phyloP scores from a whole-genome alignment of 371 early-diverging fungal species.

The Chytridium lagenaria region DNA sequence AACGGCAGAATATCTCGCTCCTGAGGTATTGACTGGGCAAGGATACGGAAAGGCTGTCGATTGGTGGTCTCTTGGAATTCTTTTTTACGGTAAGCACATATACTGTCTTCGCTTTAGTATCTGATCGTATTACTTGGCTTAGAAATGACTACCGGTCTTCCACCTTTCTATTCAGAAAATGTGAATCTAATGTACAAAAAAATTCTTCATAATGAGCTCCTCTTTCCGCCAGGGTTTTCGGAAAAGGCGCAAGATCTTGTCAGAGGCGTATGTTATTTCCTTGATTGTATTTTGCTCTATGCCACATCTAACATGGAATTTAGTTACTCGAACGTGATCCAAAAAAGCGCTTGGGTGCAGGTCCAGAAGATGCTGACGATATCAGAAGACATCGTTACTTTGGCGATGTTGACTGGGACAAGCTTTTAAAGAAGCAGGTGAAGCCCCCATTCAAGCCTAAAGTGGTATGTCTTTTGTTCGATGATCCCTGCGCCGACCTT shows the following conservation, averaged over 20 bases:
- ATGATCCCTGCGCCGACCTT: too few relatives aligned
- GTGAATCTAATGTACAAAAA: conserved; percentile 80
- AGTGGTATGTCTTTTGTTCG: conserved; percentile 24
- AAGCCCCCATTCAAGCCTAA: conserved; percentile 62
- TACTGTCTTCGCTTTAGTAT: background rate
- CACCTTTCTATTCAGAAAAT: conserved; percentile 82
- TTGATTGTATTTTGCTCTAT: background rate
- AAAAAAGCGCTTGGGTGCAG: conserved; percentile 65
- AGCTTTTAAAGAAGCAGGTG: conserved; percentile 61
- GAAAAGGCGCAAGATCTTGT: conserved; percentile 64
- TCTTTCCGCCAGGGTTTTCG: conserved; percentile 73
- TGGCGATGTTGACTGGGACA: conserved; percentile 70
- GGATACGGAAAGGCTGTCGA: conserved; percentile 73
- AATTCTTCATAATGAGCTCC: conserved; percentile 76
- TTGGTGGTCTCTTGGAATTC: conserved; percentile 68
- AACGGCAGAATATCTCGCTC: conserved; percentile 94
- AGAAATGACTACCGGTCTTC: conserved; percentile 61
- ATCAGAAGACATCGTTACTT: conserved; percentile 79
- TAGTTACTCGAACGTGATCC: conserved; percentile 76
- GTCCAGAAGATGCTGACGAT: conserved; percentile 60
- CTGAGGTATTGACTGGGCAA: conserved; percentile 90
- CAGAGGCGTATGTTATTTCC: conserved; percentile 46
- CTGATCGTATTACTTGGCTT: background rate
- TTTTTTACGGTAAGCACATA: conserved; percentile 58
- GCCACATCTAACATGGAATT: too few relatives aligned